Base-by-base conservation (phyloP, 306 rosid genomes). In the Astragalus membranaceus region DNA sequence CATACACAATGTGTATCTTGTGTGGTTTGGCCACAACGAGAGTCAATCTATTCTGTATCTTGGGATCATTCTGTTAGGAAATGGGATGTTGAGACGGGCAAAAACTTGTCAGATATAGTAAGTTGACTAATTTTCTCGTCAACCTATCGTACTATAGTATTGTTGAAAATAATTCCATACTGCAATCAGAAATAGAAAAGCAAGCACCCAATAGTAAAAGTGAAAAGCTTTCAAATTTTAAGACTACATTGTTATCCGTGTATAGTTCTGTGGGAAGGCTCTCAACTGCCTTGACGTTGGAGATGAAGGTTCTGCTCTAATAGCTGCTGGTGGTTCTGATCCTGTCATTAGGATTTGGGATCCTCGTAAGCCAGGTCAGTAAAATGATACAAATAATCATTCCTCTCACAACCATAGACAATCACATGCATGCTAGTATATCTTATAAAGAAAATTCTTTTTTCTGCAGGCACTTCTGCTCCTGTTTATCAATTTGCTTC, bases 361-460 rank as follows among this genome's bases (percentile, higher is more conserved):
- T 86, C 99, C 99, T 67, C 96, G 96, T 51, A 94, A 85, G 55
- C 97, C 96, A 87, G 97, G 99, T 91, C 44, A 67, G 72, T 60
- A 69, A 39, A 72, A 48, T 15, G 46, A 64, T 52, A 30, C 67
- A 52, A 69, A 59, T 53, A 61, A 16, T 44, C 3, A 33, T 78
- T 68, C 53, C 47, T 62, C 39, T 46, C 5, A 13, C 64, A 8
- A 64, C 10, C 68, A 5, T 5, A 13, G 37, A 23, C 30, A 37
- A 26, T 52, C 54, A 53, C 36, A 9, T 66, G 52, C 29, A 39
- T 26, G 10, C 43, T 26, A 11, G 33, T 52, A 26, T 26, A 20
- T 75, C 72, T 30, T 43, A 70, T 48, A 73, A 76, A 16, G 5
- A 7, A 14, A 7, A 37, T 54, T 61, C 16, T 71, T 6, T 56